Evolutionary conservation across 75 land plant species (phyloP).

Genomic region (Sequoia sempervirens): DNA sequence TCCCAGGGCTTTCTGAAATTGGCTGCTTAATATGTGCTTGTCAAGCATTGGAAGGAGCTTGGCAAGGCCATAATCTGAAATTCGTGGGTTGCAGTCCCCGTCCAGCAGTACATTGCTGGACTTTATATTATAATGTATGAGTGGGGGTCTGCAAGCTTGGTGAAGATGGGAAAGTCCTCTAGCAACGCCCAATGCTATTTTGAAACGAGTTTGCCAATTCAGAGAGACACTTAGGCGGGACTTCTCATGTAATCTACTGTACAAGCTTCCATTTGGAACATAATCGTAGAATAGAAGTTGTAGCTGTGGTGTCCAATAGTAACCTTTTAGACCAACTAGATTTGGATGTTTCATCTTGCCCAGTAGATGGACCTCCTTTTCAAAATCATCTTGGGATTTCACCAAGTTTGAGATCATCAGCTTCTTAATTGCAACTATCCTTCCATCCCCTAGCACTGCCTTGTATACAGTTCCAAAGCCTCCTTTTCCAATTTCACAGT

Average conservation of each 20-base stretch:
- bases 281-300: slow-evolving; percentile 86
- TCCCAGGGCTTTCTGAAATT: slow-evolving; percentile 72
- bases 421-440: slow-evolving; percentile 73
- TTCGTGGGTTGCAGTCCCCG: slow-evolving; percentile 49
- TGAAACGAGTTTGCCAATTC: slow-evolving; percentile 72
- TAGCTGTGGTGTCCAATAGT: slow-evolving; percentile 88
- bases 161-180: slow-evolving; percentile 88
- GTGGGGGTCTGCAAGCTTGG: slow-evolving; percentile 67
- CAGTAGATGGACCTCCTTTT: slow-evolving; percentile 65
- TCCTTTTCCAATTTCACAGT: slow-evolving; percentile 77
- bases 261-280: slow-evolving; percentile 69
- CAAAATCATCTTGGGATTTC: slow-evolving; percentile 79
- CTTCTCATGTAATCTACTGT: slow-evolving; percentile 61
- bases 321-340: slow-evolving; percentile 69
- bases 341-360: slow-evolving; percentile 80
- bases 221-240: slow-evolving; percentile 34
- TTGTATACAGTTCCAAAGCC: slow-evolving; percentile 85
- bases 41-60: slow-evolving; percentile 83
- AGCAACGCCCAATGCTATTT: slow-evolving; percentile 73
- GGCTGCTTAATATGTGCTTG: slow-evolving; percentile 60
- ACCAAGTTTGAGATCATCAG: slow-evolving; percentile 56
- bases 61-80: slow-evolving; percentile 86
- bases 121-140: slow-evolving; percentile 81
- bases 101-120: slow-evolving; percentile 87
- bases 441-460: slow-evolving; percentile 55